A percentile compares a stretch with the other conserved stretches of the same genome.
These are phyloP conservation scores for Talaromyces sp. DNA, from an alignment of 2,329 filamentous ascomycete genomes.

Conservation along the genomic window DNA sequence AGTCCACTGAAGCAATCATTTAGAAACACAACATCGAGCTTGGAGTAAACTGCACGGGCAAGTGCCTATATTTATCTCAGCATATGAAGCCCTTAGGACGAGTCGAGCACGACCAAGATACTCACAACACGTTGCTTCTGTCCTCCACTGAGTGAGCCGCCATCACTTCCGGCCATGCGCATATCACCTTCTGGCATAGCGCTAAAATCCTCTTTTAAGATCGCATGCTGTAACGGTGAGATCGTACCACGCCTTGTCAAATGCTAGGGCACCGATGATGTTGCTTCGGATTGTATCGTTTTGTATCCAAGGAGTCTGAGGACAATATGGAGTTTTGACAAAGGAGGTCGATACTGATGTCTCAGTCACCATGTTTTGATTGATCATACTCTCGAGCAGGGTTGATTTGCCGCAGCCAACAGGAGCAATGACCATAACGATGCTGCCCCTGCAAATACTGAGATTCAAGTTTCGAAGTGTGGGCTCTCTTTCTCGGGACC, in stretches of 20 bases:
- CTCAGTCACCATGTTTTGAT: not conserved
- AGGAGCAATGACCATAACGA: slow-evolving; percentile 43
- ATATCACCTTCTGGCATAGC: slow-evolving; percentile 40
- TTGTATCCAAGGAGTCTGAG: slow-evolving; percentile 30
- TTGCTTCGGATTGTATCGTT: slow-evolving; percentile 32
- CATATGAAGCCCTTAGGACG: not conserved
- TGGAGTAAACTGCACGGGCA: slow-evolving; percentile 51
- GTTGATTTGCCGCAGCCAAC: slow-evolving; percentile 52
- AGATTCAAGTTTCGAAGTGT: not conserved
- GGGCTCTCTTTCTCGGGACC: not conserved
- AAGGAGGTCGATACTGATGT: not conserved
- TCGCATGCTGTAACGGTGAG: slow-evolving; percentile 26
- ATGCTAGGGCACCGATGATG: slow-evolving; percentile 26
- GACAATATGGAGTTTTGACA: slow-evolving; percentile 33
- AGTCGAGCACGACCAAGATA: not conserved
- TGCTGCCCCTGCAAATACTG: not conserved
- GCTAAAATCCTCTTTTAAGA: slow-evolving; percentile 37
- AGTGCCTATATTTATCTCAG: not conserved
- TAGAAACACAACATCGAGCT: slow-evolving; percentile 7
- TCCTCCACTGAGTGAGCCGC: slow-evolving; percentile 51
- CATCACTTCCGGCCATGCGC: slow-evolving; percentile 50
- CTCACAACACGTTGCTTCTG: slow-evolving; percentile 42
- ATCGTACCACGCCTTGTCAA: slow-evolving; percentile 29
- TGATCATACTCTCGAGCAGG: slow-evolving; percentile 27
- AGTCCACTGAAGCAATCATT: slow-evolving; percentile 18